Evolutionary conservation across 352 stramenopile genomes (phyloP), one percentile per base, ranked within the genome.

Genomic region (Pythium chondricola): DNA sequence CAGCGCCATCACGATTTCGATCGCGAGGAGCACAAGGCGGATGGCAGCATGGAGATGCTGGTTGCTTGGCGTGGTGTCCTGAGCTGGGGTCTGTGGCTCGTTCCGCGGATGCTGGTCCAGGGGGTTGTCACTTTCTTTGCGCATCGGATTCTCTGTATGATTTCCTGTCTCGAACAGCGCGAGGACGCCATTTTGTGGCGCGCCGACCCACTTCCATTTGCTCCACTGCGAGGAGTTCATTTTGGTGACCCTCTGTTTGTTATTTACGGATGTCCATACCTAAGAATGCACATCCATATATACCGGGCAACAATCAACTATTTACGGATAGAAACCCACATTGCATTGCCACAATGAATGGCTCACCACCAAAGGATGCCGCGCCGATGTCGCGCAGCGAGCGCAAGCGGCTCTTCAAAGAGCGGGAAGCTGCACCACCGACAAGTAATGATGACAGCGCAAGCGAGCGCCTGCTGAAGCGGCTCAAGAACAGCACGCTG

Each of bases 401-500:
- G 36, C 55, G 55, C 43, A 57, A 49, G 47, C 55, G 55, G 17
- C 55, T 29, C 35, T 55, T 56, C 43, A 39, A 53, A 26, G 45
- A 43, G 45, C 11, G 20, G 2, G 7, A 25, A 33, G 41, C 24
- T 29, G 16, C 40, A 6, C 4, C 25, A 29, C 16, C 13, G 9
- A 20, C 9, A 14, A 29, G 11, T 9, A 45, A 25, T 8, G 31
- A 40, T 45, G 29, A 39, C 18, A 8, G 22, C 2, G 16, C 21
- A 14, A 10, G 22, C 7, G 13, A 20, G 1, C 8, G 10, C 11
- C 8, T 18, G 10, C 10, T 24, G 6, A 56, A 52, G 32, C 56
- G 43, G 43, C 55, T 63, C 43, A 63, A 63, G 55, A 63, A 63
- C 21, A 58, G 55, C 30, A 14, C 20, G 6, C 83, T 76, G 54